These are phyloP conservation scores for Capsella bursapastoris DNA, from an alignment of 345 rosid species.

Conservation along the genomic window DNA sequence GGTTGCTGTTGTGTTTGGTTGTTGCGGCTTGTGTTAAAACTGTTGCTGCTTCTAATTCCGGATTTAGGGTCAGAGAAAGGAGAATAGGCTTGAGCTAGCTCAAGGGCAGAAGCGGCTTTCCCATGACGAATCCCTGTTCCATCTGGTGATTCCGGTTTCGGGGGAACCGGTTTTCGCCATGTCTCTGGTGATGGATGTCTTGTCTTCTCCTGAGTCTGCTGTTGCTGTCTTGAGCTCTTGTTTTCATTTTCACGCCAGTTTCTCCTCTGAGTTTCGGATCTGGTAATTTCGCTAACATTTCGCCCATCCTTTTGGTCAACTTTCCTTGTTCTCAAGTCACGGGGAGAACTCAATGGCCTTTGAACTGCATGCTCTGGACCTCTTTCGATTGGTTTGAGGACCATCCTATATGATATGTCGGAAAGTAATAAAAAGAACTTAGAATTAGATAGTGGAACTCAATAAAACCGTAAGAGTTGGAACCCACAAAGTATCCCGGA, in stretches of 20 bases:
- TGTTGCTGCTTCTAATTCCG: constrained; percentile 47
- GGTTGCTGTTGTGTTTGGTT: constrained; percentile 55
- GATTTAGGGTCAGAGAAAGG: constrained; percentile 58
- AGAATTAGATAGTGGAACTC: constrained; percentile 13
- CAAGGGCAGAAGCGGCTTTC: constrained; percentile 76
- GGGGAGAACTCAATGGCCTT: constrained; percentile 48
- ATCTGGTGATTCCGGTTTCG: constrained; percentile 64
- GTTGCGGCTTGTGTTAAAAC: constrained; percentile 50
- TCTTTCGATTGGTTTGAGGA: constrained; percentile 51
- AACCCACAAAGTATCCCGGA: neutral
- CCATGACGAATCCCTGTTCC: constrained; percentile 54
- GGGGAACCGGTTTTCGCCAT: constrained; percentile 67
- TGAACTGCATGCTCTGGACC: constrained; percentile 50
- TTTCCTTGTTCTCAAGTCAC: constrained; percentile 57
- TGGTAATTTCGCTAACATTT: constrained; percentile 45
- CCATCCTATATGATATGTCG: constrained; percentile 47
- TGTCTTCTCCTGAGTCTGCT: constrained; percentile 50
- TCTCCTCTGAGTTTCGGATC: constrained; percentile 60
- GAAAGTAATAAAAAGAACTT: constrained; percentile 2
- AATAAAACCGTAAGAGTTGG: constrained; percentile 6
- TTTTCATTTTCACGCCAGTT: constrained; percentile 62
- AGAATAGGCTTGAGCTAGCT: constrained; percentile 81
- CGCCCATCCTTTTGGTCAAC: constrained; percentile 59
- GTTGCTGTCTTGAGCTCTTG: constrained; percentile 52
- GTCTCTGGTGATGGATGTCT: constrained; percentile 83